Evolutionary conservation across 2,329 filamentous ascomycete species (phyloP).

Genomic region (Clarireedia homoeocarpa): DNA sequence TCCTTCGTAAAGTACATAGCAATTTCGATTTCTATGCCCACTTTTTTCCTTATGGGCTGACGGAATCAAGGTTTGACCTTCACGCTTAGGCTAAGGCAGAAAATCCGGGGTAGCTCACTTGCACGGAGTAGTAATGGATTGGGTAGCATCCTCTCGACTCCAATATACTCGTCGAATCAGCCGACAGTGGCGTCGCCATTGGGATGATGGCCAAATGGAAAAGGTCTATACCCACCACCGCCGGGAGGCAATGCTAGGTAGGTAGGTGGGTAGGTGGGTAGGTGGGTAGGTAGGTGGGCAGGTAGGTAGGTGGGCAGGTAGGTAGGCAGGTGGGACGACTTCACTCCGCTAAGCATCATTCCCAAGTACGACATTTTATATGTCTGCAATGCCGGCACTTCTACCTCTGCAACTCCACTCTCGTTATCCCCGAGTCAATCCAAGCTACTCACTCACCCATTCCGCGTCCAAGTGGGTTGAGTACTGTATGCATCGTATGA

Average conservation of each 20-base stretch:
- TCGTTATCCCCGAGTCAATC: neutral
- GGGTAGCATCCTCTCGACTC: neutral
- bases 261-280: too few relatives aligned
- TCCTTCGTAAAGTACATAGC: neutral
- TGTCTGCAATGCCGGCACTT: conserved; percentile 7
- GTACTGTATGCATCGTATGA: too few relatives aligned
- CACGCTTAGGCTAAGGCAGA: neutral
- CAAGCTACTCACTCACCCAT: neutral
- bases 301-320: too few relatives aligned
- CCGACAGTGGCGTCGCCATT: neutral
- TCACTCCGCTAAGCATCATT: too few relatives aligned
- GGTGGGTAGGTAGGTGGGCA: too few relatives aligned
- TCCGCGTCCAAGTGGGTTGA: neutral
- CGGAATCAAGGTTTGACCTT: neutral
- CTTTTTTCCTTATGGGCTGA: neutral
- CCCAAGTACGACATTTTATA: neutral
- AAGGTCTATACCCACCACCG: too few relatives aligned
- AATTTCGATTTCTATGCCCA: neutral
- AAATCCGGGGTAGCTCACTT: conserved; percentile 3
- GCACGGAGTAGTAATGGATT: neutral
- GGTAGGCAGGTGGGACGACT: too few relatives aligned
- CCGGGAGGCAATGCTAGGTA: too few relatives aligned
- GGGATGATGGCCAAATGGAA: neutral
- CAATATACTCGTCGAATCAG: neutral
- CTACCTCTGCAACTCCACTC: too few relatives aligned